A percentile compares a stretch with the other conserved stretches of the same genome.
These are phyloP conservation scores for Pezicula rhizophila DNA, from an alignment of 2,329 filamentous ascomycete genomes.

Conservation along the genomic window DNA sequence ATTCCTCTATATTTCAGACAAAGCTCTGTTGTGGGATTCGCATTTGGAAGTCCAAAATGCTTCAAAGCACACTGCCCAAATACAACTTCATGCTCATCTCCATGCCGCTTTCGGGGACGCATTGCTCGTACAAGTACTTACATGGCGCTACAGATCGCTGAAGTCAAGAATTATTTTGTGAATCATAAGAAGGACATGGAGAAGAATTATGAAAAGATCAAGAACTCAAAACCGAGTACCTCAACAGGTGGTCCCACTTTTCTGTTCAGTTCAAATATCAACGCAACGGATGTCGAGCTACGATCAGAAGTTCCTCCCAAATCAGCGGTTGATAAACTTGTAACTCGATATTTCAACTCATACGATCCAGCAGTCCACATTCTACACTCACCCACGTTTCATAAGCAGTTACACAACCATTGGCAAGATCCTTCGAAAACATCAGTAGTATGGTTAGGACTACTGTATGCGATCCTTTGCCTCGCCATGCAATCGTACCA, in stretches of 20 bases:
- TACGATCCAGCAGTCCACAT: slow-evolving; percentile 66
- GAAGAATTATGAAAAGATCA: slow-evolving; percentile 70
- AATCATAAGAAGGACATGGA: slow-evolving; percentile 86
- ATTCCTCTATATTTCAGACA: not conserved
- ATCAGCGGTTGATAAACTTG: slow-evolving; percentile 75
- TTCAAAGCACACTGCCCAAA: too few relatives aligned
- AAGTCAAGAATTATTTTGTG: slow-evolving; percentile 87
- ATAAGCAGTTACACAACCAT: slow-evolving; percentile 58
- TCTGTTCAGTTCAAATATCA: slow-evolving; percentile 65
- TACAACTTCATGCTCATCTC: too few relatives aligned
- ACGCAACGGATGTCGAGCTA: slow-evolving; percentile 69
- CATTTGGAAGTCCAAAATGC: not conserved
- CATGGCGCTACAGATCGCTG: slow-evolving; percentile 57
- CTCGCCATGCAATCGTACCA: slow-evolving; percentile 75
- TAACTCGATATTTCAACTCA: slow-evolving; percentile 87
- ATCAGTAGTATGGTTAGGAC: slow-evolving; percentile 70
- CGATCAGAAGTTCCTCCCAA: slow-evolving; percentile 75
- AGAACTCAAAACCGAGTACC: slow-evolving; percentile 56
- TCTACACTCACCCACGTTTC: slow-evolving; percentile 79
- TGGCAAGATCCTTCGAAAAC: slow-evolving; percentile 71
- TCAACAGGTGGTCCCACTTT: slow-evolving; percentile 66
- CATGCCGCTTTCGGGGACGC: too few relatives aligned
- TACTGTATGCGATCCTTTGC: slow-evolving; percentile 71
- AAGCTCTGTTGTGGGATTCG: too few relatives aligned
- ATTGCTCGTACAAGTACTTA: too few relatives aligned